phyloP scores from a whole-genome alignment of 2,329 filamentous ascomycete genomes.

The Akanthomyces dipterigenus region DNA sequence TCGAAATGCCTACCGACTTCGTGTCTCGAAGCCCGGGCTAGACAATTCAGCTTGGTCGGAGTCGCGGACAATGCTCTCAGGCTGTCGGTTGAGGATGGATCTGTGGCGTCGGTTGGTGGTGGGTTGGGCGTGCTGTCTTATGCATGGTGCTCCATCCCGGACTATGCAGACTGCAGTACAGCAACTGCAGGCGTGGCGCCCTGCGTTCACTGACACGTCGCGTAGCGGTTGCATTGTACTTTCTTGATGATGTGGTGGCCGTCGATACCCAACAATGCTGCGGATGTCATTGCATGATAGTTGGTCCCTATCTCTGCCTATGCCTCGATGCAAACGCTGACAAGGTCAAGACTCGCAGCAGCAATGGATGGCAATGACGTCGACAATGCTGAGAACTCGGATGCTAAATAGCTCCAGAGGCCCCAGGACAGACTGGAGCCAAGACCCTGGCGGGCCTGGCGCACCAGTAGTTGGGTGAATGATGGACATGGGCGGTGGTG shows the following conservation, averaged over 20 bases:
- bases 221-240: not conserved
- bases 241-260: not conserved
- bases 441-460: not conserved
- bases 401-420: not conserved
- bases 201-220: slow-evolving; percentile 4
- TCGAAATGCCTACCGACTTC: not conserved
- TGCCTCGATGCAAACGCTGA: not conserved
- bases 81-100: not conserved
- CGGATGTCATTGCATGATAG: not conserved
- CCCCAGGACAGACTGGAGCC: not conserved
- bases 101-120: slow-evolving; percentile 6
- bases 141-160: not conserved
- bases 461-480: not conserved
- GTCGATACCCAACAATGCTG: slow-evolving; percentile 1
- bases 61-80: not conserved
- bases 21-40: no score
- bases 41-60: not conserved
- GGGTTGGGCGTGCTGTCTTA: not conserved
- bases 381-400: not conserved
- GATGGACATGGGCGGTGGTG: not conserved
- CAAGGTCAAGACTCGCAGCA: not conserved
- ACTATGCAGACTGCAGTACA: not conserved
- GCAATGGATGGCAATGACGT: not conserved
- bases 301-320: no score
- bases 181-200: not conserved